A percentile compares a stretch with the other conserved stretches of the same genome.
These are phyloP conservation scores for Termitomyces sp. DNA, from an alignment of 768 basidiomycete species.

Conservation along the genomic window DNA sequence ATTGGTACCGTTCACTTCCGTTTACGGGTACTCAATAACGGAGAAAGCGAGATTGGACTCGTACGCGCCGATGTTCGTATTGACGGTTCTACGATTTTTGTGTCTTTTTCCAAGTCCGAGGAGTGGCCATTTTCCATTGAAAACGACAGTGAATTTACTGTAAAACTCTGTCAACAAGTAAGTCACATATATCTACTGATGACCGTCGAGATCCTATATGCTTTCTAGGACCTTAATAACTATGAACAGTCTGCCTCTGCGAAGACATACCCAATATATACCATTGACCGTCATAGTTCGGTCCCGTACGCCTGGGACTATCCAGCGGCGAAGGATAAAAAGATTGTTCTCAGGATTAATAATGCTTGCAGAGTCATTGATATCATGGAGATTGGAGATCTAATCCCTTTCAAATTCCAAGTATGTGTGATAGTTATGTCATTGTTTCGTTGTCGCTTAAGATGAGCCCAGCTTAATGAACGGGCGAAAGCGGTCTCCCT, in stretches of 20 bases:
- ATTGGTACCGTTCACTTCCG: constrained; percentile 83
- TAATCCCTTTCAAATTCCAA: constrained; percentile 84
- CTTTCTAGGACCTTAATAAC: constrained; percentile 39
- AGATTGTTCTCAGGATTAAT: constrained; percentile 62
- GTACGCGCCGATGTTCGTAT: constrained; percentile 77
- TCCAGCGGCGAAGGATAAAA: constrained; percentile 82
- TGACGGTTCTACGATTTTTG: constrained; percentile 85
- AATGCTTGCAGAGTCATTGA: constrained; percentile 68
- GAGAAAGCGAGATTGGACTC: constrained; percentile 41
- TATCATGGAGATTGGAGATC: constrained; percentile 92
- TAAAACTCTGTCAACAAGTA: constrained; percentile 77
- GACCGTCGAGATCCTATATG: neutral
- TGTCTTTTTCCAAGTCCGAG: constrained; percentile 63
- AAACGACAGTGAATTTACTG: constrained; percentile 75
- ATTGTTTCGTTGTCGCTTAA: neutral
- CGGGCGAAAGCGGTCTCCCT: constrained; percentile 72
- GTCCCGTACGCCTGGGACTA: constrained; percentile 90
- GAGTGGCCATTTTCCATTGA: constrained; percentile 93
- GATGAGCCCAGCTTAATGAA: constrained; percentile 41
- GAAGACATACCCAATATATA: constrained; percentile 48
- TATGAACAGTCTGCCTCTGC: constrained; percentile 29
- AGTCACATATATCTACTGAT: constrained; percentile 5
- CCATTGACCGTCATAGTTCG: constrained; percentile 49
- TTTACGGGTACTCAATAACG: constrained; percentile 40
- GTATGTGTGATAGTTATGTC: constrained; percentile 37